Base-by-base conservation (phyloP, 805 yeast species). In the Sungouiozyma ichnusensis region DNA sequence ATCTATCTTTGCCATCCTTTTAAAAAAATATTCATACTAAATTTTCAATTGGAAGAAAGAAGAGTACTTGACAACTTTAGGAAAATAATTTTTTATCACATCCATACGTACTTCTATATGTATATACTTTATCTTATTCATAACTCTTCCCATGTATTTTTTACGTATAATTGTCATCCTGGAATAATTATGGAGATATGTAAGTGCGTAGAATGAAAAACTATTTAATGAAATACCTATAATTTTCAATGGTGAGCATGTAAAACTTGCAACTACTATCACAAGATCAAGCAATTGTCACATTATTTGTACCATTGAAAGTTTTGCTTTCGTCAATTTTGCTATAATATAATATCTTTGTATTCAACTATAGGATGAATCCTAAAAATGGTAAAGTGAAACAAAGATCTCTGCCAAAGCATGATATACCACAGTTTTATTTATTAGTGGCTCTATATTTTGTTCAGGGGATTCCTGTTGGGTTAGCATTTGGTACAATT, bases 391-490 rank as follows among this genome's bases (percentile, higher is more conserved):
- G 29, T 6, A 24, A 24, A 11, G 11, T 24, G 11, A 24, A 24
- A 24, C 29, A 24, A 11, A 24, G 29, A 24, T 24, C 29, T 24
- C 11, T 24, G 29, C 65, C 69, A 3, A 43, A 54, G 13, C 60
- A 57, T 38, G 97, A 88, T 54, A 64, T 85, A 43, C 81, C 81
- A 13, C 85, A 87, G 43, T 92, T 90, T 58, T 63, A 72, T 35
- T 69, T 90, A 5, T 66, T 90, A 44, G 79, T 86, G 4, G 54
- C 84, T 4, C 65, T 92, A 29, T 92, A 92, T 58, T 66, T 87
- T 38, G 71, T 88, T 5, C 98, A 92, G 60, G 98, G 98, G n/a
- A 78, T 92, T 4, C 98, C 98, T 0, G 94, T 88, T 13, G 98
- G 98, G 0, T 65, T 92, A 29, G 95, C 95, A 1, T 87, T 90